Percentiles rank a stretch among this genome's conserved stretches.
These are phyloP conservation scores for Fusarium oxysporum DNA, from an alignment of 2,329 filamentous ascomycete species.

Conservation along the genomic window DNA sequence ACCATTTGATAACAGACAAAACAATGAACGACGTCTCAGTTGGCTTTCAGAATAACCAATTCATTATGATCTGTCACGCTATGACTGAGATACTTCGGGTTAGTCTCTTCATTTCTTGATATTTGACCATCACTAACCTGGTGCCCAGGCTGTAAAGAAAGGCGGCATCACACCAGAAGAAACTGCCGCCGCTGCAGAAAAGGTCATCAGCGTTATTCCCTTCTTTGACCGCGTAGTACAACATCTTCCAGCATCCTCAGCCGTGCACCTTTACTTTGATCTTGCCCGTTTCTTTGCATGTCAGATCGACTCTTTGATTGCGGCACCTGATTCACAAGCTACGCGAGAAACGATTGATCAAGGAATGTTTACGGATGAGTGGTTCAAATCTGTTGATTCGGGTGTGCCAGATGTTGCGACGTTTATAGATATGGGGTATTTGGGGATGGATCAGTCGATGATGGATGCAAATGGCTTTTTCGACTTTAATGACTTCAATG, in stretches of 20 bases:
- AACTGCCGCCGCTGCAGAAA: neutral
- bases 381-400: constrained; percentile 18
- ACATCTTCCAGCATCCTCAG: neutral
- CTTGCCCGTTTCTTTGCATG: constrained; percentile 27
- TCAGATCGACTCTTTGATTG: constrained; percentile 8
- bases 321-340: neutral
- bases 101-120: rapidly evolving
- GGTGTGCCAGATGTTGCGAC: constrained; percentile 2
- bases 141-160: constrained; percentile 6
- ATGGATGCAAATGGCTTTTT: neutral
- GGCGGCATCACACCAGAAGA: neutral
- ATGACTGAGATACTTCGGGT: constrained; percentile 11
- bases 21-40: constrained; percentile 1
- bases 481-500: neutral
- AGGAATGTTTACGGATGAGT: constrained; percentile 19
- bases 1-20: neutral
- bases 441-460: constrained; percentile 15
- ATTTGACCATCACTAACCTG: rapidly evolving
- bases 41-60: constrained; percentile 19
- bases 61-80: constrained; percentile 8
- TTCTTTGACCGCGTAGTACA: constrained; percentile 15
- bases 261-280: constrained; percentile 12
- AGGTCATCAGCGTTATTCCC: constrained; percentile 1
- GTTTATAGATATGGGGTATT: constrained; percentile 13
- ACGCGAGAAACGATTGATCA: constrained; percentile 9